Evolutionary conservation across 2,329 filamentous ascomycete genomes (phyloP).

Genomic region (Whalleya microplaca): DNA sequence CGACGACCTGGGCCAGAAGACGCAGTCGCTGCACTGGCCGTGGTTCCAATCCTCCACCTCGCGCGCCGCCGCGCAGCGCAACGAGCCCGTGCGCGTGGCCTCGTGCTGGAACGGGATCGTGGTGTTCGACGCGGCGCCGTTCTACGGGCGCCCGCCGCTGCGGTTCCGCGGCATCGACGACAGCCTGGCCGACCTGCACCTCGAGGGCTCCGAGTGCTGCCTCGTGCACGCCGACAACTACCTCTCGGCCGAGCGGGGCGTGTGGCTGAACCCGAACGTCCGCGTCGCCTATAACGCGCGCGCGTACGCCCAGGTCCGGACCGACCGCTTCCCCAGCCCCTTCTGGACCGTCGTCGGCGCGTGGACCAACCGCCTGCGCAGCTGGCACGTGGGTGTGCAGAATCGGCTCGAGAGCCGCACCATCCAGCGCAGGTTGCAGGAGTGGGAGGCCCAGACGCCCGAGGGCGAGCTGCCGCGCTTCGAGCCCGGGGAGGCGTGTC

Average conservation of each 20-base stretch:
- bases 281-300: conserved; percentile 54
- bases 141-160: conserved; percentile 50
- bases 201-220: conserved; percentile 67
- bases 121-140: conserved; percentile 49
- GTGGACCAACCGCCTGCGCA: conserved; percentile 41
- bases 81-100: conserved; percentile 59
- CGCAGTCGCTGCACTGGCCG: conserved; percentile 58
- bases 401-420: conserved; percentile 41
- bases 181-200: conserved; percentile 52
- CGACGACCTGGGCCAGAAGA: conserved; percentile 56
- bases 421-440: conserved; percentile 45
- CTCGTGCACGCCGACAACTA: conserved; percentile 63
- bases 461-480: conserved; percentile 34
- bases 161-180: conserved; percentile 67
- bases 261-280: conserved; percentile 60
- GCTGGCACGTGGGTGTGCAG: conserved; percentile 39
- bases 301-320: conserved; percentile 43
- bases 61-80: conserved; percentile 50
- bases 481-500: conserved; percentile 53
- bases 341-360: conserved; percentile 49
- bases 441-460: conserved; percentile 44
- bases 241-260: conserved; percentile 46
- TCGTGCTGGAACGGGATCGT: conserved; percentile 72
- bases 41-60: conserved; percentile 55
- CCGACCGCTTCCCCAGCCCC: conserved; percentile 45